A percentile compares a stretch with the other conserved stretches of the same genome.
These are phyloP conservation scores for Inosperma sp. DNA, from an alignment of 768 basidiomycete species.

Conservation along the genomic window DNA sequence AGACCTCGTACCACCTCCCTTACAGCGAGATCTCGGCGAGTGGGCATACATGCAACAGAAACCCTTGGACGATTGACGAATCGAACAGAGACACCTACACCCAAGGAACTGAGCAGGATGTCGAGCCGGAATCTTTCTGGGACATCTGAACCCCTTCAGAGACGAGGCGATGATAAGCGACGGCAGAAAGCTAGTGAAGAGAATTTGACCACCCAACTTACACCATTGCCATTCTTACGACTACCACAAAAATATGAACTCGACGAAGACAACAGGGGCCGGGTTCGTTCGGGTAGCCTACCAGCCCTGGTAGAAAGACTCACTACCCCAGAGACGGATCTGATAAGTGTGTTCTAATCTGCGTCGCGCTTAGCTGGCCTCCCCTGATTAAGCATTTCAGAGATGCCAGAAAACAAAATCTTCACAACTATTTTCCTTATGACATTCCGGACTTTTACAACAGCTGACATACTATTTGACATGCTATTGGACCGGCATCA, in stretches of 20 bases:
- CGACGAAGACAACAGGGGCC: conserved; percentile 58
- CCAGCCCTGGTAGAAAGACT: conserved; percentile 68
- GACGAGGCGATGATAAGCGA: conserved; percentile 16
- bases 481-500: conserved; percentile 61
- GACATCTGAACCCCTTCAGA: conserved; percentile 21
- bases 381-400: conserved; percentile 14
- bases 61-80: conserved; percentile 33
- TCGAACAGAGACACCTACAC: conserved; percentile 33
- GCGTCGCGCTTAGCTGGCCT: not conserved
- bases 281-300: conserved; percentile 64
- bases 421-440: conserved; percentile 69
- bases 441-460: conserved; percentile 79
- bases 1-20: conserved; percentile 26
- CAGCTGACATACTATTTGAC: conserved; percentile 63
- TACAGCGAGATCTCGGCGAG: conserved; percentile 29
- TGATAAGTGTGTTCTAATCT: conserved; percentile 45
- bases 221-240: conserved; percentile 55
- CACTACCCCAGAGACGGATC: conserved; percentile 46
- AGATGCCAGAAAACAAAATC: conserved; percentile 21
- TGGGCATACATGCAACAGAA: conserved; percentile 39
- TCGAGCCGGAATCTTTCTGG: conserved; percentile 26
- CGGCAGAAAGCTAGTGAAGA: conserved; percentile 17
- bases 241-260: conserved; percentile 59
- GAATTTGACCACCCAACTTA: conserved; percentile 16
- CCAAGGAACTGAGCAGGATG: conserved; percentile 31